A percentile compares a stretch with the other conserved stretches of the same genome.
These are phyloP conservation scores for Citeromyces matritensis DNA, from an alignment of 805 yeast genomes.

Conservation along the genomic window DNA sequence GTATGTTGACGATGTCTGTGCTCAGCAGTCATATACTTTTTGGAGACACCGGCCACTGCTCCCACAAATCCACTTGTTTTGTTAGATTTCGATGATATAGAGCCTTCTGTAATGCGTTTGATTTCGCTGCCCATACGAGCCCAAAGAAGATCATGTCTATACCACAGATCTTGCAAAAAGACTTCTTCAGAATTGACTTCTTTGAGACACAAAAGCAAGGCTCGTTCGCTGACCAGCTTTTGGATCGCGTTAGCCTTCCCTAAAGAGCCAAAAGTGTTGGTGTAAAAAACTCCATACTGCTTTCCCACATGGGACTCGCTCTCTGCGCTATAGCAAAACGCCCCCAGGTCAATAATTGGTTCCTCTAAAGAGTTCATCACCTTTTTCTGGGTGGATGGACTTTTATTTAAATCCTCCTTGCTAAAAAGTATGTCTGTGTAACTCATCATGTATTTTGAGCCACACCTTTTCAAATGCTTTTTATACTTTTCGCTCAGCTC, in stretches of 20 bases:
- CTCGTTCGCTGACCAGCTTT: conserved; percentile 29
- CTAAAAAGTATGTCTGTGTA: conserved; percentile 21
- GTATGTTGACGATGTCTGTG: conserved; percentile 20
- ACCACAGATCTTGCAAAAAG: conserved; percentile 12
- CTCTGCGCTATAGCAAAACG: conserved; percentile 23
- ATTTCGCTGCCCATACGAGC: conserved; percentile 24
- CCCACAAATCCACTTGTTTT: conserved; percentile 29
- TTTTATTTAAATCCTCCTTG: conserved; percentile 17
- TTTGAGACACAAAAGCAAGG: conserved; percentile 27
- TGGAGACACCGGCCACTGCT: conserved; percentile 21
- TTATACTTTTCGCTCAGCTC: conserved; percentile 23
- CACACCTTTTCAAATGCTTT: conserved; percentile 7
- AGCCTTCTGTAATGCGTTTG: conserved; percentile 21
- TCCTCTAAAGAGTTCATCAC: conserved; percentile 9
- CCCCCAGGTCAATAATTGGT: conserved; percentile 26
- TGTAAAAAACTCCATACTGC: conserved; percentile 34
- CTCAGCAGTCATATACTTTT: conserved; percentile 14
- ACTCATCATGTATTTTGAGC: conserved; percentile 6
- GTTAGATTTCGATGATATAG: conserved; percentile 20
- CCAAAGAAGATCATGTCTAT: conserved; percentile 30
- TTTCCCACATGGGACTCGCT: conserved; percentile 21
- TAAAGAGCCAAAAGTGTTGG: conserved; percentile 33
- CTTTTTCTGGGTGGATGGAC: conserved; percentile 8
- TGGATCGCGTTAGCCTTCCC: conserved; percentile 33
- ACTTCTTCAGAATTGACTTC: conserved; percentile 20